Evolutionary conservation across 495 filamentous ascomycete genomes (phyloP).

Genomic region (Astrothelium subdiscretum): DNA sequence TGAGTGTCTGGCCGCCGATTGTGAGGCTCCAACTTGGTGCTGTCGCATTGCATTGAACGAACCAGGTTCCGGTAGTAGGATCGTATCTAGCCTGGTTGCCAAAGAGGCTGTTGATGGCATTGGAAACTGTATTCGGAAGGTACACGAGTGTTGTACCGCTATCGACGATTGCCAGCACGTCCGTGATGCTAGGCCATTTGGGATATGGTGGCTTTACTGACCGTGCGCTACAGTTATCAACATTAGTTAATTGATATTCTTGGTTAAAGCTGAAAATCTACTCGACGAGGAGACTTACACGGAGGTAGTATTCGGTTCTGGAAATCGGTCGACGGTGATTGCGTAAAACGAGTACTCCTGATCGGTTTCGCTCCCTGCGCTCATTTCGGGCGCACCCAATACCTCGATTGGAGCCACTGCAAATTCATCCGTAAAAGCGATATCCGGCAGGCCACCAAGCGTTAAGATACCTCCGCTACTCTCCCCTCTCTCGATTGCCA

Average conservation of each 20-base stretch:
- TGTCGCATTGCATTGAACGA: constrained; percentile 43
- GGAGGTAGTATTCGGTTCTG: neutral
- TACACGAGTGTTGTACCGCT: constrained; percentile 34
- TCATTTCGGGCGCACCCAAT: neutral
- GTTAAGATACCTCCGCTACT: constrained; percentile 31
- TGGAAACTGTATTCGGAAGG: constrained; percentile 33
- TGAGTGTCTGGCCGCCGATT: constrained; percentile 39
- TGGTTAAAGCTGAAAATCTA: neutral
- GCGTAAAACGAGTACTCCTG: constrained; percentile 31
- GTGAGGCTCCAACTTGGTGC: constrained; percentile 42
- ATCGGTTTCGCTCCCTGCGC: neutral
- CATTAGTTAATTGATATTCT: neutral
- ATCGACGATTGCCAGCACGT: constrained; percentile 29
- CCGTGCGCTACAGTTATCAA: neutral
- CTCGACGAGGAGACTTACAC: neutral
- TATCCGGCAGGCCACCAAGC: constrained; percentile 42
- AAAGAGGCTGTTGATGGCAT: constrained; percentile 41
- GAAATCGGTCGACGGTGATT: constrained; percentile 31
- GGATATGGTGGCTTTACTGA: neutral
- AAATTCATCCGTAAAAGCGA: constrained; percentile 26
- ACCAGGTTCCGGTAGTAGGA: constrained; percentile 35
- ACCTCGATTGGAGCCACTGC: constrained; percentile 30
- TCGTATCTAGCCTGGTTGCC: constrained; percentile 40
- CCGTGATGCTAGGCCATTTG: neutral
- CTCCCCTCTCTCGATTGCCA: constrained; percentile 30